Evolutionary conservation across 208 protist genomes (phyloP).

Genomic region (Leishmania guyanensis): DNA sequence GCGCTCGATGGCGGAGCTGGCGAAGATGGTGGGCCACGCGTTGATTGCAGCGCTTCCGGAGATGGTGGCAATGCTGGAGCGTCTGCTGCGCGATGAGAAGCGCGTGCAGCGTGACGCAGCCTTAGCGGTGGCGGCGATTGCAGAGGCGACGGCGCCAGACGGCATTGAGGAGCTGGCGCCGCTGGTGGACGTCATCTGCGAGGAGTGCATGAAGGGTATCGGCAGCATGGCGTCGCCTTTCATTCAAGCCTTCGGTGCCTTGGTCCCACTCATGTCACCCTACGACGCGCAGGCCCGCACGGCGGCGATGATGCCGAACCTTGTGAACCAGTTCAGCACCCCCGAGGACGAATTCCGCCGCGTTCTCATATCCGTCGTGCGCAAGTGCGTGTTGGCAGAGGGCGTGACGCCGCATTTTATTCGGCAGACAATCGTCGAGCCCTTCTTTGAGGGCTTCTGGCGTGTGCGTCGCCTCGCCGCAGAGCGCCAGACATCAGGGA

Average conservation of each 20-base stretch:
- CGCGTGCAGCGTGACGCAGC: constrained; percentile 97
- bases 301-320: constrained; percentile 94
- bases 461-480: constrained; percentile 95
- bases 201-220: constrained; percentile 92
- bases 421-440: constrained; percentile 87
- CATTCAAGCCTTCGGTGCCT: constrained; percentile 98
- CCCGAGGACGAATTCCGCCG: constrained; percentile 99
- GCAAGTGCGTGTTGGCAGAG: constrained; percentile 97
- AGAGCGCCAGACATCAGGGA: constrained; percentile 92
- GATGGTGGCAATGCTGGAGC: constrained; percentile 97
- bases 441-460: constrained; percentile 96
- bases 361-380: constrained; percentile 98
- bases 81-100: constrained; percentile 94
- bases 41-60: constrained; percentile 95
- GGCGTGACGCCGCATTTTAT: constrained; percentile 96
- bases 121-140: constrained; percentile 95
- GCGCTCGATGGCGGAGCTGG: constrained; percentile 98
- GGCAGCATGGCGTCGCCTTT: constrained; percentile 97
- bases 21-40: constrained; percentile 96
- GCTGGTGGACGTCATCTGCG: constrained; percentile 96
- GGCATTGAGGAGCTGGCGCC: constrained; percentile 98
- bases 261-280: constrained; percentile 99
- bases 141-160: constrained; percentile 97
- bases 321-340: constrained; percentile 94
- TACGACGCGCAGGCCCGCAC: constrained; percentile 97